Conservation (phyloP, 2,329 filamentous ascomycete genomes). For the Leptosphaerulina australis region DNA sequence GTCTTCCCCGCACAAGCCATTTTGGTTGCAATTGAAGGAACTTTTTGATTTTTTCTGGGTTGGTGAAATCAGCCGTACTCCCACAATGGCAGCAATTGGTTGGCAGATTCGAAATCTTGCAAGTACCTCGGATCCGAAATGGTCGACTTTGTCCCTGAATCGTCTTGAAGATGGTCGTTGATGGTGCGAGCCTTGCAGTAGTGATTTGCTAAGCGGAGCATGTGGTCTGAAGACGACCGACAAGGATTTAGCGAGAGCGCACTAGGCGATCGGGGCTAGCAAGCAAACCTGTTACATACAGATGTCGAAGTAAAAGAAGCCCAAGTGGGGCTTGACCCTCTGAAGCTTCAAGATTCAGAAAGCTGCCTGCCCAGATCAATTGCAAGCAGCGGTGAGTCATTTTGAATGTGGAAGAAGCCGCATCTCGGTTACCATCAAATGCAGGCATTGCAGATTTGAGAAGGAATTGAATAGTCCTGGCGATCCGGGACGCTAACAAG, state of each 20-base stretch:
- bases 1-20: conserved; percentile 61
- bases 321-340: conserved; percentile 17
- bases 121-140: not conserved
- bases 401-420: conserved; percentile 10
- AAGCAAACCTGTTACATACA: conserved; percentile 24
- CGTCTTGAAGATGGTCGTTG: conserved; percentile 8
- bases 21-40: conserved; percentile 16
- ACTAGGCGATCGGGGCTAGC: conserved; percentile 22
- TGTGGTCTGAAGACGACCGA: conserved; percentile 24
- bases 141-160: conserved; percentile 15
- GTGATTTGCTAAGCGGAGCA: conserved; percentile 31
- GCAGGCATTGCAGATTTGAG: conserved; percentile 11
- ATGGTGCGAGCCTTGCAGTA: conserved; percentile 34
- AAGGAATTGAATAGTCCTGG: conserved; percentile 28
- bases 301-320: conserved; percentile 10
- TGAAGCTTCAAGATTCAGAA: conserved; percentile 1
- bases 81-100: conserved; percentile 1
- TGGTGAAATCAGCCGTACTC: conserved; percentile 1
- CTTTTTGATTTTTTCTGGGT: conserved; percentile 18
- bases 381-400: not conserved
- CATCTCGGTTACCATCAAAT: conserved; percentile 14
- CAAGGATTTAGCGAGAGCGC: conserved; percentile 21
- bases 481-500: conserved; percentile 28
- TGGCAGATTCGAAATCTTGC: conserved; percentile 1
- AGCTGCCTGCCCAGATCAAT: conserved; percentile 1